A percentile compares a stretch with the other conserved stretches of the same genome.
These are phyloP conservation scores for Zymoseptoria tritici DNA, from an alignment of 2,329 filamentous ascomycete species.

Conservation along the genomic window DNA sequence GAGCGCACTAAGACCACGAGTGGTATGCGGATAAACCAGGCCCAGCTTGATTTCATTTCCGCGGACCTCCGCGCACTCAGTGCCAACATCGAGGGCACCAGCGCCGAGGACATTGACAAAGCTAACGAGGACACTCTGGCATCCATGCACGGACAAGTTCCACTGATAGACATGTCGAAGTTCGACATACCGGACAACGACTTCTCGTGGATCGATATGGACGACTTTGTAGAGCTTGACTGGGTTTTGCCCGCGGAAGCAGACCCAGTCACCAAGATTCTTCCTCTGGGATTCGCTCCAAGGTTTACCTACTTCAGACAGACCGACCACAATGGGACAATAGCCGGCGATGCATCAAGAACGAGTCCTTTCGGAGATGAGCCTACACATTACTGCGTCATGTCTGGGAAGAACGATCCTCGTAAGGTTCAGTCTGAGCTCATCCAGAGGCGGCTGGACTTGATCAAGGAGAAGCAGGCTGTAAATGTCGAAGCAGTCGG, in stretches of 20 bases:
- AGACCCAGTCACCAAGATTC: conserved; percentile 87
- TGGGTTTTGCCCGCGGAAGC: conserved; percentile 88
- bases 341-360: conserved; percentile 70
- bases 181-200: conserved; percentile 96
- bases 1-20: conserved; percentile 75
- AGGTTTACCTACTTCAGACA: conserved; percentile 95
- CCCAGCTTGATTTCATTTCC: conserved; percentile 82
- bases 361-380: conserved; percentile 90
- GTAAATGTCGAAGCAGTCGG: conserved; percentile 65
- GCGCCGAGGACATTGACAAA: conserved; percentile 63
- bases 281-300: conserved; percentile 88
- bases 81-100: conserved; percentile 76
- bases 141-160: conserved; percentile 46
- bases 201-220: conserved; percentile 97
- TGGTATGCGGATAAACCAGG: conserved; percentile 91
- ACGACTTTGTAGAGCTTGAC: conserved; percentile 96
- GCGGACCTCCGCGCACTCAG: conserved; percentile 92
- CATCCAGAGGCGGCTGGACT: conserved; percentile 70
- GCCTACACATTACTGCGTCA: conserved; percentile 88
- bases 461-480: conserved; percentile 69
- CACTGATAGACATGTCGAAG: conserved; percentile 61
- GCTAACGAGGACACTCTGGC: conserved; percentile 57
- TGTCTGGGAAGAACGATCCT: conserved; percentile 69
- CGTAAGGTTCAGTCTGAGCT: conserved; percentile 80
- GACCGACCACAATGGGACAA: conserved; percentile 79